phyloP scores from a whole-genome alignment of 2,329 filamentous ascomycete species.

The Pyricularia pennisetigena region DNA sequence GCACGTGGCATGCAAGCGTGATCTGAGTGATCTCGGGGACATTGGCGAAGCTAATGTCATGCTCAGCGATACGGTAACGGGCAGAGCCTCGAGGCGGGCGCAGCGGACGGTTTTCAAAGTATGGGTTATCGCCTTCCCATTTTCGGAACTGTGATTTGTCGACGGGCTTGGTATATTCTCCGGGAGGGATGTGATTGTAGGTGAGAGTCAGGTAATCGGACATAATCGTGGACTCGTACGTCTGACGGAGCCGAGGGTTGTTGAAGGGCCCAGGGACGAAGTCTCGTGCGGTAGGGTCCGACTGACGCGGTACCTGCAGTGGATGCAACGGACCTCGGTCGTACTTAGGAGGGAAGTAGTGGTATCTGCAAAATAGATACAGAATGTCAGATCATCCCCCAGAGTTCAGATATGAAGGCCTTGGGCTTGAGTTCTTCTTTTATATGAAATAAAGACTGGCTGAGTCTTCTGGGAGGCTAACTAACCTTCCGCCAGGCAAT shows the following conservation, averaged over 20 bases:
- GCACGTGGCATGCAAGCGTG: constrained; percentile 68
- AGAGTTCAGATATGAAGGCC: background rate
- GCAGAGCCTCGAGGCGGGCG: constrained; percentile 76
- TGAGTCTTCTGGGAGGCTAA: background rate
- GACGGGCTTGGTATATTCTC: constrained; percentile 44
- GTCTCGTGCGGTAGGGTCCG: constrained; percentile 77
- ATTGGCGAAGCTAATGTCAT: constrained; percentile 69
- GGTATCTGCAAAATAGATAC: constrained; percentile 54
- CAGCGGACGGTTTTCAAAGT: constrained; percentile 83
- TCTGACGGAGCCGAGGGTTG: constrained; percentile 78
- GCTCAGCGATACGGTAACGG: constrained; percentile 60
- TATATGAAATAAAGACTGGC: background rate
- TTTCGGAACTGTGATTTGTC: constrained; percentile 37
- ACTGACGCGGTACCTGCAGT: constrained; percentile 76
- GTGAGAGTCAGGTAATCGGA: constrained; percentile 81
- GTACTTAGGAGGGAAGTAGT: constrained; percentile 90
- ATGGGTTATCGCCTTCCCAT: constrained; percentile 88
- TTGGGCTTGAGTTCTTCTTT: background rate
- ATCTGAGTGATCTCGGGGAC: constrained; percentile 74
- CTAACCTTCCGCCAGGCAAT: constrained; percentile 38
- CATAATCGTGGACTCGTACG: constrained; percentile 77
- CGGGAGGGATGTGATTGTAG: constrained; percentile 79
- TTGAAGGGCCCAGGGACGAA: constrained; percentile 90
- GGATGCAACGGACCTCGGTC: constrained; percentile 90
- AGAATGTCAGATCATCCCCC: constrained; percentile 4